Conservation (phyloP, 192 early-diverging fungal genomes). For the Jimgerdemannia flammicorona region DNA sequence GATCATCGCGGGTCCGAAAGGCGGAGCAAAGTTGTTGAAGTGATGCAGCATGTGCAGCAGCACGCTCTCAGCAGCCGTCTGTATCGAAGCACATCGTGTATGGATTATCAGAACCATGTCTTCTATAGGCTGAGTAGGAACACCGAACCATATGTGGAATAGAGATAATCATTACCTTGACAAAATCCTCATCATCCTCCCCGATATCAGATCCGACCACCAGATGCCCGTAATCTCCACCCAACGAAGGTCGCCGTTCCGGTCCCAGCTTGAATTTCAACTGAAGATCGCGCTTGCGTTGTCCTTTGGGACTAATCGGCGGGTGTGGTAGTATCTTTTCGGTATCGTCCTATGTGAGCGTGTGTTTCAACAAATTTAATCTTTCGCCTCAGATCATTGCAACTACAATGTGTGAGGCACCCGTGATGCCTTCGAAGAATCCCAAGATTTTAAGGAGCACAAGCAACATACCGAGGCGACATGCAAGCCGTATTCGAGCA, state of each 20-base stretch:
- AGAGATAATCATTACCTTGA: constrained; percentile 17
- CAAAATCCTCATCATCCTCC: constrained; percentile 21
- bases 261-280: constrained; percentile 26
- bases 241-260: constrained; percentile 19
- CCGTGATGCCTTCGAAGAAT: not conserved
- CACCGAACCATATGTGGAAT: not conserved
- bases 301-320: constrained; percentile 4
- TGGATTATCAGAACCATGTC: not conserved
- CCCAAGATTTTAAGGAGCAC: not conserved
- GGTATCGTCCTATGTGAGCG: constrained; percentile 13
- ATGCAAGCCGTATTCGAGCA: constrained; percentile 49
- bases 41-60: constrained; percentile 70
- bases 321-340: constrained; percentile 29
- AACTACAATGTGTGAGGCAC: no score
- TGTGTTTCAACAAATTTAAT: not conserved
- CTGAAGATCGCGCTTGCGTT: constrained; percentile 13
- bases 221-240: constrained; percentile 9
- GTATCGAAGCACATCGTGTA: not conserved
- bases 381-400: no score
- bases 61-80: constrained; percentile 68
- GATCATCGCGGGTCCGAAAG: constrained; percentile 57
- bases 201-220: constrained; percentile 3
- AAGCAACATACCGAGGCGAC: constrained; percentile 16
- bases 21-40: constrained; percentile 60
- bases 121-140: not conserved